These are phyloP conservation scores for Ceratocystis papillata DNA, from an alignment of 2,329 filamentous ascomycete genomes.

Conservation along the genomic window DNA sequence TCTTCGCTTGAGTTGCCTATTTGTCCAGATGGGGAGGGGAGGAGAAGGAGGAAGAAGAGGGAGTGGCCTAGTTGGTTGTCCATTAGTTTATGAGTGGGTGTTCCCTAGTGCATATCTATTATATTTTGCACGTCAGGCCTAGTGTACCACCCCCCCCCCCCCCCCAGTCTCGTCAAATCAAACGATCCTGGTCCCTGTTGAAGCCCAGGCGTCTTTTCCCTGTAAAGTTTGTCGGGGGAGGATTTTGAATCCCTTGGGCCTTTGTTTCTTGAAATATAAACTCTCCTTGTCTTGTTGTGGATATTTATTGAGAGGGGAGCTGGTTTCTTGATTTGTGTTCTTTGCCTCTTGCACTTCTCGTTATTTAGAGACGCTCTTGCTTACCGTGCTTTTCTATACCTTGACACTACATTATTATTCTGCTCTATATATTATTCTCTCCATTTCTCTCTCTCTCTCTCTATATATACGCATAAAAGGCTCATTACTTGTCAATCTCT, in stretches of 20 bases:
- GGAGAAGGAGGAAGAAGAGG: neutral
- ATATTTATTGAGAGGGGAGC: neutral
- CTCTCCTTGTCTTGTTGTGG: constrained; percentile 4
- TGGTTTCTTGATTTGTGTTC: neutral
- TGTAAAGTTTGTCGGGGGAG: constrained; percentile 6
- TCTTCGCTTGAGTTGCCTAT: constrained; percentile 6
- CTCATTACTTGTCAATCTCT: neutral
- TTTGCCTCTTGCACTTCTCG: neutral
- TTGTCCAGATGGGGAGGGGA: neutral
- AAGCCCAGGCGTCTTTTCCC: neutral
- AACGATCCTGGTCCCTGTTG: constrained; percentile 3
- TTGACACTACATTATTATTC: too few relatives aligned
- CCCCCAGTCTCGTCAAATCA: neutral
- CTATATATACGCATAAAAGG: neutral
- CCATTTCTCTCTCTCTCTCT: neutral
- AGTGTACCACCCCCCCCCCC: neutral
- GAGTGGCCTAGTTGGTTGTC: neutral
- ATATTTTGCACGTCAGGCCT: neutral
- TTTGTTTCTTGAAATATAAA: constrained; percentile 16
- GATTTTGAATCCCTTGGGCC: neutral
- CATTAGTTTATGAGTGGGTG: neutral
- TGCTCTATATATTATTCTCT: neutral
- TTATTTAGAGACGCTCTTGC: neutral
- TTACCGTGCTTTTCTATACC: too few relatives aligned
- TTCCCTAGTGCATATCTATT: neutral